Evolutionary conservation across 495 filamentous ascomycete species (phyloP), one percentile per base, ranked within the genome.

Genomic region (Ascobolus immersus): DNA sequence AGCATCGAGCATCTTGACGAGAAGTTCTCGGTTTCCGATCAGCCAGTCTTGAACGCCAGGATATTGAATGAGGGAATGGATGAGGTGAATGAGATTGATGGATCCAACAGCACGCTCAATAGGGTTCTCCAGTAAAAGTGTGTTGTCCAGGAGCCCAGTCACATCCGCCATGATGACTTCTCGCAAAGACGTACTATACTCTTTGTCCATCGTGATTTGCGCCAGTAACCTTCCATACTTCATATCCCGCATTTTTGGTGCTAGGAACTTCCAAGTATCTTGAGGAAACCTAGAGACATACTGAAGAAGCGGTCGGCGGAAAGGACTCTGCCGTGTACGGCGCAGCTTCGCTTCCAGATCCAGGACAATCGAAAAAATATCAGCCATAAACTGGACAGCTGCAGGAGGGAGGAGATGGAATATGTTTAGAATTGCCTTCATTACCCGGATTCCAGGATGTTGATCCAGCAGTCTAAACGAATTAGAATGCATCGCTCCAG

Each of bases 391-490:
- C 8, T 74, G 65, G 25, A 77, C 75, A 9, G 86, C 86, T 7
- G 80, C 77, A 0, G 79, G 62, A 0, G 86, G 86, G 2, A 99
- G 57, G 5, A 94, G 67, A 47, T 99, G 82, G 53, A 94, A 99
- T 33, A 94, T 81, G 44, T 93, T 82, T 47, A 99, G 73, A 14
- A 91, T 84, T 0, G 82, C 76, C 3, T 79, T 72, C 32, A 94
- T 76, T 26, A 94, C 73, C 49, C 81, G 84, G 71, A 94, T 89
- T 28, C 75, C 68, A 13, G 62, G 65, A 45, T 80, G 77, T 45
- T 93, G 82, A 49, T 94, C 89, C 28, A 94, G 73, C 35, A 92
- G 67, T 4, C 70, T 81, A 52, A 93, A 93, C 0, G 82, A 93
- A 2, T 86, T 73, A 46, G 81, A 77, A 50, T 93, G 82, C 35